phyloP scores from a whole-genome alignment of 176 grass and related monocot species.

The Bonia amplexicaulis region DNA sequence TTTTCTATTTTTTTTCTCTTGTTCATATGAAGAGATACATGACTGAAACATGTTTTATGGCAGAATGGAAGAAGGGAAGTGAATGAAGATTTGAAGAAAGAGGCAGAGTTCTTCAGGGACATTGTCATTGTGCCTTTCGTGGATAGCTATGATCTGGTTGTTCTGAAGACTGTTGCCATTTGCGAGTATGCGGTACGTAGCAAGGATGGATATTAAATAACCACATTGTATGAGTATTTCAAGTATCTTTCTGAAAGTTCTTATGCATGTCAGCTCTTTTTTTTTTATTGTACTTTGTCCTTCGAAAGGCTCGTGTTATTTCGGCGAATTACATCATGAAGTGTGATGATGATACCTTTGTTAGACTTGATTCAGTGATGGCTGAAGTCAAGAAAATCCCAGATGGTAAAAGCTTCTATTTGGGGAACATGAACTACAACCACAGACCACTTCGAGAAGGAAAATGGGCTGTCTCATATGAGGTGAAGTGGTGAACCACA shows the following conservation, averaged over 20 bases:
- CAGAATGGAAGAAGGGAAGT: constrained; percentile 55
- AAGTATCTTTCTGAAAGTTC: constrained; percentile 13
- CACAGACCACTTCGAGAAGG: constrained; percentile 64
- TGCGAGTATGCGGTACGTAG: constrained; percentile 66
- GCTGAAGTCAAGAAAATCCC: constrained; percentile 50
- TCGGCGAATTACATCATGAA: constrained; percentile 66
- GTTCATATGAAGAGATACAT: not conserved
- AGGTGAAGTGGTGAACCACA: constrained; percentile 41
- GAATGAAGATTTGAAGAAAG: constrained; percentile 65
- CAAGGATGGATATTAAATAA: constrained; percentile 7
- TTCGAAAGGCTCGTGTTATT: constrained; percentile 46
- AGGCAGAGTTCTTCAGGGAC: constrained; percentile 70
- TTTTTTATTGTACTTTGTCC: not conserved
- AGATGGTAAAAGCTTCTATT: constrained; percentile 57
- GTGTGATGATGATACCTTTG: constrained; percentile 74
- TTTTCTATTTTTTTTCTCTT: not conserved
- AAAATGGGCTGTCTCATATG: constrained; percentile 71
- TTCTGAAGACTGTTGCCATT: constrained; percentile 79
- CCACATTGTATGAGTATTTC: not conserved
- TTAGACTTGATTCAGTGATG: constrained; percentile 57
- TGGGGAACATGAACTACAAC: constrained; percentile 75
- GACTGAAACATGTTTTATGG: constrained; percentile 35
- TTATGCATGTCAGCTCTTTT: not conserved
- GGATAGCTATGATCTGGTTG: constrained; percentile 75
- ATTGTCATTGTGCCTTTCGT: constrained; percentile 68